Percentiles rank a stretch among this genome's conserved stretches.
Conservation (phyloP, 1,139 yeast species). For the Sugiyamaella neomexicana region DNA sequence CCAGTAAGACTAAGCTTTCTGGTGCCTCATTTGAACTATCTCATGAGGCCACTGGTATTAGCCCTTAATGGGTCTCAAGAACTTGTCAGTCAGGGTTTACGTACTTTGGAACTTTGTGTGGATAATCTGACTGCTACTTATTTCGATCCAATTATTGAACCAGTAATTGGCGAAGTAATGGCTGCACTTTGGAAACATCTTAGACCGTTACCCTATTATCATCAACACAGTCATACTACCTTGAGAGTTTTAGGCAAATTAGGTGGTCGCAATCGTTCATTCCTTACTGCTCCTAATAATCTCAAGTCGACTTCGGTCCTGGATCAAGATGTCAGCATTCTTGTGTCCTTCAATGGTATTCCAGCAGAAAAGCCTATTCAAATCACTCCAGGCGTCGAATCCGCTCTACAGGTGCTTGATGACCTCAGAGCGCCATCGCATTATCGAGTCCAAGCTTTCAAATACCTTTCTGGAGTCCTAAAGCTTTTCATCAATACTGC, state of each 20-base stretch:
- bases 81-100: slow-evolving; percentile 86
- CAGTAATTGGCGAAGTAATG: slow-evolving; percentile 91
- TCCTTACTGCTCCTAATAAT: slow-evolving; percentile 70
- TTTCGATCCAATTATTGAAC: slow-evolving; percentile 95
- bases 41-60: slow-evolving; percentile 86
- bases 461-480: slow-evolving; percentile 65
- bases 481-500: slow-evolving; percentile 68
- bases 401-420: slow-evolving; percentile 65
- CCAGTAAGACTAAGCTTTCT: slow-evolving; percentile 91
- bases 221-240: slow-evolving; percentile 92
- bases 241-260: slow-evolving; percentile 89
- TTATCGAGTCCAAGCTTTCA: slow-evolving; percentile 75
- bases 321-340: slow-evolving; percentile 68
- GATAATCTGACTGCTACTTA: slow-evolving; percentile 95
- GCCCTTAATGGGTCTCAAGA: slow-evolving; percentile 93
- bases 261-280: slow-evolving; percentile 92
- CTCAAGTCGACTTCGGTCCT: slow-evolving; percentile 57
- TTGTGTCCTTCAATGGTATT: slow-evolving; percentile 71
- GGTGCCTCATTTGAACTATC: slow-evolving; percentile 85
- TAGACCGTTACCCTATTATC: slow-evolving; percentile 86
- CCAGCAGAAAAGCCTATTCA: slow-evolving; percentile 63
- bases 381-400: slow-evolving; percentile 76
- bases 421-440: slow-evolving; percentile 65
- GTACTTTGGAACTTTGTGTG: slow-evolving; percentile 94
- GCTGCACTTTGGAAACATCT: slow-evolving; percentile 89